Base-by-base conservation (phyloP, 1,139 yeast species). In the Blastobotrys buckinghamii region DNA sequence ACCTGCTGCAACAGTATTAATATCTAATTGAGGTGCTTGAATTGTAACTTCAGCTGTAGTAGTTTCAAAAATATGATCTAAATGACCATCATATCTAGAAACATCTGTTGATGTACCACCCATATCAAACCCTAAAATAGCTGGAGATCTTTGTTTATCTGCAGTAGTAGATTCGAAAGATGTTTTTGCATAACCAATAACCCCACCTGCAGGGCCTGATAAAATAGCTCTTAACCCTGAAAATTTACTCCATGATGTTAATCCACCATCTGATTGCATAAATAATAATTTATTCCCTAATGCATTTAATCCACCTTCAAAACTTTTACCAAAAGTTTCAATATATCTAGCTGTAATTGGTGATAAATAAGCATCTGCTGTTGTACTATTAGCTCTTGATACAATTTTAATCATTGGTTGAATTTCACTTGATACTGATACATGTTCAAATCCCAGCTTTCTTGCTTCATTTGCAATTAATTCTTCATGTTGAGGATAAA, bases 351-450 rank as follows among this genome's bases (percentile, higher is more conserved):
- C 72, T 44, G 84, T 81, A 44, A 81, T 84, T 1, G 94, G 94
- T 2, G 90, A 82, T 51, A 85, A 66, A 60, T 84, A 84, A 1
- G 92, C 87, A 66, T 85, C 92, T 0, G 86, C 88, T 17, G 81
- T 78, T 2, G 87, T 75, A 15, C 89, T 82, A 55, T 82, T 82
- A 1, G 88, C 85, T 51, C 94, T 71, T 13, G 84, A 77, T 26
- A 84, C 79, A 38, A 78, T 74, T 61, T 84, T 84, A 55, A 84
- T 81, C 83, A 83, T 82, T 9, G 94, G 90, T 44, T 82, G 78
- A 20, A 84, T 70, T 55, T 78, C 75, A 26, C 80, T 77, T 0
- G 90, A 82, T 17, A 83, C 70, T 0, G 90, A 82, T 27, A 84
- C 71, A 58, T 80, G 79, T 1, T 69, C 61, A 61, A 84, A 84